Base-by-base conservation (phyloP, 208 protist species). In the Trypanosoma congolense region DNA sequence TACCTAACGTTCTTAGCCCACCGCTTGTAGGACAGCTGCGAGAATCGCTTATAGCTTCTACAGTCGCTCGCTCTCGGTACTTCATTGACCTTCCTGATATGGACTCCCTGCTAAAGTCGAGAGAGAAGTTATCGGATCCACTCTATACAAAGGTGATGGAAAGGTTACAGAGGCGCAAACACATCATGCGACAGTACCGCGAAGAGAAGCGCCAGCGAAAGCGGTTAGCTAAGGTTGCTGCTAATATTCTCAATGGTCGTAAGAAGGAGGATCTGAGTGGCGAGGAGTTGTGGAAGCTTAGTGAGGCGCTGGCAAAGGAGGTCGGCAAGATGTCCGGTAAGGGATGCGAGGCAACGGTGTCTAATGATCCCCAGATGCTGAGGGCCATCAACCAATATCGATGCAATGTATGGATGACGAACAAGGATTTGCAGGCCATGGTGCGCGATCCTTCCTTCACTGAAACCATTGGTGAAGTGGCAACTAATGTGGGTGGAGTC, bases 331-430 rank as follows among this genome's bases (percentile, higher is more conserved):
- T 74, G 16, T 56, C 68, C 1, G 75, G 77, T 10, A 61, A 66
- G 47, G 59, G 61, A 35, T 90, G 80, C 65, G 78, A 75, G 22
- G 75, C 70, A 42, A 94, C 80, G n/a, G 61, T 94, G 1, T 35
- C 74, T 29, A 86, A 71, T 12, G 87, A 94, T 46, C 42, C 75
- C 3, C 84, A 90, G 50, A 85, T 91, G 78, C 76, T 90, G 25
- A 46, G 63, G 38, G 87, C 87, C 21, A 94, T 94, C 44, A 73
- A 90, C 42, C 55, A 77, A 66, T 86, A 88, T 62, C 83, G 80
- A 29, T 71, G 74, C 33, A 94, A 94, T 54, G 73, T 75, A 40
- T 94, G 87, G 84, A 94, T 94, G 87, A 92, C 87, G 50, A 80
- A 83, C 47, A 38, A 25, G 2, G 63, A 46, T 14, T 45, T 90